Evolutionary conservation across 108 stramenopile genomes (phyloP), one percentile per base, ranked within the genome.

Genomic region (Heterococcus sp.): DNA sequence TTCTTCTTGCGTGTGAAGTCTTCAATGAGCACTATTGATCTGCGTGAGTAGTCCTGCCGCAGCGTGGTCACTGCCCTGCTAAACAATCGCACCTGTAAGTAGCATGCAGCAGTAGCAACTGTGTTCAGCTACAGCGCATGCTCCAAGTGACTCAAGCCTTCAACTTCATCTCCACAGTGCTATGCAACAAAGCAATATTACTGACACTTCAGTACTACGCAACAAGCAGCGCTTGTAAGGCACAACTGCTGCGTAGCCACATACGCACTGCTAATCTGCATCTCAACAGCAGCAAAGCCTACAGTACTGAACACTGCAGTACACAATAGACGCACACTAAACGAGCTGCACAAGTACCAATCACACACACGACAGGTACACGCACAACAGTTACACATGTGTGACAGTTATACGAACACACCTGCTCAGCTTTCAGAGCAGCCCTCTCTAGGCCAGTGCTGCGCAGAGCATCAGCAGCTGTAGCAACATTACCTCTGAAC

Each of bases 401-500:
- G 21, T 8, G 8, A 58, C 46, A 58, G 46, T 21, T 21, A 58
- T 21, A 21, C 21, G 46, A 3, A 32, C 73, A 35, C 35, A 32
- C 77, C 69, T 78, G 71, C 46, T 46, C 35, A 30, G 36, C 77
- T 30, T 78, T 78, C 37, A 63, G 64, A 58, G 34, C 8, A 1
- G 77, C 58, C 63, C 40, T 66, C 34, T 36, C 77, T 29, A 78
- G 39, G 63, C 77, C 77, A 11, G 69, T 70, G 1, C 35, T 38
- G 38, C 77, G 40, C 69, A 67, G 71, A 4, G 70, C 38, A 35
- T 78, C 77, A 14, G 77, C 68, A 30, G 69, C 77, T 37, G 38
- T 40, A 36, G 71, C 79, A 32, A 88, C 85, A 33, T 76, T 37
- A 28, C 64, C 75, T 58, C 64, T 74, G 65, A 88, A 88, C 11